Evolutionary conservation across 345 rosid species (phyloP), one percentile per base, ranked within the genome.

Genomic region (Laguncularia racemosa): DNA sequence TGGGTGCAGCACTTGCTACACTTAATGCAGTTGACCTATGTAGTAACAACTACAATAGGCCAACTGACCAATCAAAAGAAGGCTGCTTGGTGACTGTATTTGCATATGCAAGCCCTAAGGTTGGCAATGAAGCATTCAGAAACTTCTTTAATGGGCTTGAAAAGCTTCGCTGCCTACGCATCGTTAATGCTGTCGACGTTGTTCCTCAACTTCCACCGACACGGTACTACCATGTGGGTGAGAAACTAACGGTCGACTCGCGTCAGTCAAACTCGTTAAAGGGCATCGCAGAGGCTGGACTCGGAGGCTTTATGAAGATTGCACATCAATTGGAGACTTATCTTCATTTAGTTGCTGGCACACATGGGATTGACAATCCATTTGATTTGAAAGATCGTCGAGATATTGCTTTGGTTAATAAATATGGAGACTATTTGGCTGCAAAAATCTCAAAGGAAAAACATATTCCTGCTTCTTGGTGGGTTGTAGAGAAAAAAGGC

Each of bases 331-430:
- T 90, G 64, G 95, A 90, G 65, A 62, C 19, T 15, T 80, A 67
- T 58, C 59, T 87, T 54, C 97, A 87, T 48, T 84, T 95, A n/a
- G 79, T 85, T 15, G 93, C 89, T 0, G 93, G 89, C 4, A 78
- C 85, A 5, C 85, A 80, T 58, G 93, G 96, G 17, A 58, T 67
- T 18, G 38, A 53, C 52, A 77, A 74, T 13, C 61, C 65, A 6
- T 91, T 91, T 56, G 65, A 63, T 8, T 56, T 91, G 56, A 77
- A 76, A 20, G 71, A 70, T 33, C 48, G 68, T 58, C 74, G 87
- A 0, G 84, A 75, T n/a, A 58, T 83, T 33, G 76, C 79, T 9
- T 72, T 87, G 26, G 69, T 71, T 20, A 90, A 90, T 55, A 87
- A 81, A 70, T 3, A 67, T 1, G 48, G 53, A 2, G 93, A 90